Percentiles rank a stretch among this genome's conserved stretches.
These are phyloP conservation scores for Acacia pycnantha DNA, from an alignment of 331 rosid genomes.

Conservation along the genomic window DNA sequence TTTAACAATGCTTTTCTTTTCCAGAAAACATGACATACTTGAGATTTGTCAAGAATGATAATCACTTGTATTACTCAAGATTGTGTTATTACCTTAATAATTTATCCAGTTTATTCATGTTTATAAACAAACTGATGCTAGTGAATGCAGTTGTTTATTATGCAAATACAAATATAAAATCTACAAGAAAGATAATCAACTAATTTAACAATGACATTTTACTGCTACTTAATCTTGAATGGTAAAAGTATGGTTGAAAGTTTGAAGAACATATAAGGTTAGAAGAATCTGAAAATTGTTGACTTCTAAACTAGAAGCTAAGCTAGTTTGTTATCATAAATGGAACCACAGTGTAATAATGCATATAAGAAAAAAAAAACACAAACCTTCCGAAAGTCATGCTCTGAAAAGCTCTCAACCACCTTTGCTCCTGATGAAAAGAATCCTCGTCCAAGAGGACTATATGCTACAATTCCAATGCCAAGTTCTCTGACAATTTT, in stretches of 20 bases:
- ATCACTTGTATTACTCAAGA: background rate
- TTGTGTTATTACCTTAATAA: background rate
- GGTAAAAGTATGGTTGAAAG: background rate
- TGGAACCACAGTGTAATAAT: background rate
- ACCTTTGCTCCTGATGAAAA: slow-evolving; percentile 53
- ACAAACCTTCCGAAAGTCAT: slow-evolving; percentile 56
- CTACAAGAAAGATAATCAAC: background rate
- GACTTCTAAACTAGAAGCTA: background rate
- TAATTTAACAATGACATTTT: background rate
- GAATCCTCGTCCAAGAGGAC: slow-evolving; percentile 82
- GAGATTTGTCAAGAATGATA: background rate
- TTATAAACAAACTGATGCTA: background rate
- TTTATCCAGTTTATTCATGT: background rate
- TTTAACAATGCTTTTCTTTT: background rate
- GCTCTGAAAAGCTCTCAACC: slow-evolving; percentile 24
- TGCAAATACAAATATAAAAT: background rate
- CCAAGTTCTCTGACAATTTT: slow-evolving; percentile 59
- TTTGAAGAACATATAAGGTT: background rate
- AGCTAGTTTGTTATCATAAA: background rate
- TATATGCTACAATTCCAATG: slow-evolving; percentile 72
- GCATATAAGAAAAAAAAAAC: background rate
- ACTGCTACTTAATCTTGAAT: background rate
- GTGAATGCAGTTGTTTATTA: background rate
- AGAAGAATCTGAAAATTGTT: background rate
- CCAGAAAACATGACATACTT: background rate